Base-by-base conservation (phyloP, 2,329 filamentous ascomycete genomes). In the Macrophomina tecta region DNA sequence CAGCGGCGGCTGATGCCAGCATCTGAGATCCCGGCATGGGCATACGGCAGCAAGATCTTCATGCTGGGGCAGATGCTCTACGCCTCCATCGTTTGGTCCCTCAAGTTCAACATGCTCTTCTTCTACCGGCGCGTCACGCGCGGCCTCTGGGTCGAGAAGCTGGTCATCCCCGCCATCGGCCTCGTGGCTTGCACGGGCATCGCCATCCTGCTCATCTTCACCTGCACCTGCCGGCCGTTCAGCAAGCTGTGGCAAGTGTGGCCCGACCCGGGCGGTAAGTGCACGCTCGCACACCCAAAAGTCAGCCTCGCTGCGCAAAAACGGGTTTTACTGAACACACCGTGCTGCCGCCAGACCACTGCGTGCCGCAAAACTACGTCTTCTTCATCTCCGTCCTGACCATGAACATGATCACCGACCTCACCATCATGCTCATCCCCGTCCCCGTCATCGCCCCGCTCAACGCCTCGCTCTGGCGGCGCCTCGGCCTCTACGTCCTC, bases 101-200 rank as follows among this genome's bases (percentile, higher is more conserved):
- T 82, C 62, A 82, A 81, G 67, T 72, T 82, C 45, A 80, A 79
- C 69, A 80, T 81, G 77, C 64, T 81, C 14, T 81, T 77, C 67
- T 77, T 82, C 30, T 81, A 80, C 65, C 70, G 72, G 12, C 77
- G 79, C 1, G 70, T 81, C 9, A 75, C 80, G 3, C 72, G 71
- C 3, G 75, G 75, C 0, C 65, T 80, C 0, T 78, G 75, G 74
- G 75, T 77, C 0, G 73, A 80, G 61, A 77, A 72, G 28, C 74
- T 79, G 30, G 73, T 82, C n/a, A 69, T 72, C 14, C 79, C 79
- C 0, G 65, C 74, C 4, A 77, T 81, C 72, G 68, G 64, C 0
- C 63, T 79, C 2, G 74, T 80, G 1, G 56, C 67, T 0, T 36
- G 67, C 2, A 78, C 75, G 0, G 71, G 69, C 1, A 40, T 74